These are phyloP conservation scores for Vicia villosa DNA, from an alignment of 306 rosid species.

Conservation along the genomic window DNA sequence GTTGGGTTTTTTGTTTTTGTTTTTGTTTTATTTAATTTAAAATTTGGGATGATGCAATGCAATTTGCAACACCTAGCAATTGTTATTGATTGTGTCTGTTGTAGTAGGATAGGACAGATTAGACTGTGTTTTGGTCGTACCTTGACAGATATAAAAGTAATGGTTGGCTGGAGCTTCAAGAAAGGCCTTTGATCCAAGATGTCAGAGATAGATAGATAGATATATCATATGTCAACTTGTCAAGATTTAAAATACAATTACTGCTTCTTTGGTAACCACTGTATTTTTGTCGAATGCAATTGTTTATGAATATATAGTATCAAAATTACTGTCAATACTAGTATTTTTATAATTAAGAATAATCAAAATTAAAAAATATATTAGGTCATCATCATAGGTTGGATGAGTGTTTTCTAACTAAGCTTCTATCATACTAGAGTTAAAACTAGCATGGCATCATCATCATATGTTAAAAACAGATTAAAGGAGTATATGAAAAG, in stretches of 20 bases:
- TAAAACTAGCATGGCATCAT: too few species aligned
- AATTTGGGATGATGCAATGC: constrained; percentile 22
- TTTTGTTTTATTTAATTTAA: not conserved
- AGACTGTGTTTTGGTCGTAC: constrained; percentile 32
- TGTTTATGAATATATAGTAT: too few species aligned
- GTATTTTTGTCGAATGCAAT: too few species aligned
- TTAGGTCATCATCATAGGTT: too few species aligned
- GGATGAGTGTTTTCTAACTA: too few species aligned
- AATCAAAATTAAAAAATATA: too few species aligned
- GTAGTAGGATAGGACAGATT: constrained; percentile 6
- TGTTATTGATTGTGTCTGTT: constrained; percentile 30
- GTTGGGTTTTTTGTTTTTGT: constrained; percentile 9
- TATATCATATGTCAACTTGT: too few species aligned
- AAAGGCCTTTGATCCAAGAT: constrained; percentile 35
- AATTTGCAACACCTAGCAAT: not conserved
- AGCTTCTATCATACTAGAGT: too few species aligned
- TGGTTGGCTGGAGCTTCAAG: constrained; percentile 32
- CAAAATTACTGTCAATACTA: too few species aligned
- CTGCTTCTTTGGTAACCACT: too few species aligned
- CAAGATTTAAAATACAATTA: too few species aligned
- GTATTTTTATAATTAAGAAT: too few species aligned
- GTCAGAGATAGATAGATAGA: constrained; percentile 59
- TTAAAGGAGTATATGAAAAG: not conserved
- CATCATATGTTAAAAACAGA: not conserved
- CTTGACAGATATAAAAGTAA: constrained; percentile 31